Evolutionary conservation across 768 basidiomycete genomes (phyloP), one percentile per base, ranked within the genome.

Genomic region (Lentinula detonsa): DNA sequence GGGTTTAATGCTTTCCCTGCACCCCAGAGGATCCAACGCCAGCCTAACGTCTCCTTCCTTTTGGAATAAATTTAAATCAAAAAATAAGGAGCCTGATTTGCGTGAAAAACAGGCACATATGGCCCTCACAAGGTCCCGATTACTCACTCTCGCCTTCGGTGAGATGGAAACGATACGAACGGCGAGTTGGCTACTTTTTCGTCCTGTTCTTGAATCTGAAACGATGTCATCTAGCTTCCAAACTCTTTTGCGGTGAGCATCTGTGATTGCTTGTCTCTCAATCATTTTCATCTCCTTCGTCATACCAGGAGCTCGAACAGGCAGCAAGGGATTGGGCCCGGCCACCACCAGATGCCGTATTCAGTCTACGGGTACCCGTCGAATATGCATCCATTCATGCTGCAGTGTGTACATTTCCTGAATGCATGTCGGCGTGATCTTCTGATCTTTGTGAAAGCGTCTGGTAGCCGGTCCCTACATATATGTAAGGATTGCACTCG

Each of bases 161-260:
- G 92, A 93, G 42, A 90, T 92, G 87, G 92, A 94, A 75, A 93
- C 92, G 7, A 80, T 94, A 61, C 81, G 87, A 64, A 84, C 88
- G 79, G 88, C 86, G 60, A 58, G 77, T 28, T 35, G 43, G 45
- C 54, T 18, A 16, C 54, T 21, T 59, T 21, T 52, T 39, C 62
- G 59, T 59, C 46, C 18, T 40, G 59, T 59, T 65, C 63, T 34
- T 61, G 40, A 39, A 23, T 53, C 53, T 42, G 66, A 68, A 51
- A 65, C 57, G 10, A 37, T 23, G 31, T 45, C 15, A 42, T 48
- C 23, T 63, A 92, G 89, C 81, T 94, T 18, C 92, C 92, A 9
- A 79, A 78, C 63, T 81, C 78, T 46, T 92, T 80, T 70, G 73
- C 70, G 52, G 91, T 92, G 67, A 62, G 87, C 39, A 48, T 21